Evolutionary conservation across 2,329 filamentous ascomycete species (phyloP).

Genomic region (Fusarium haematococcum): DNA sequence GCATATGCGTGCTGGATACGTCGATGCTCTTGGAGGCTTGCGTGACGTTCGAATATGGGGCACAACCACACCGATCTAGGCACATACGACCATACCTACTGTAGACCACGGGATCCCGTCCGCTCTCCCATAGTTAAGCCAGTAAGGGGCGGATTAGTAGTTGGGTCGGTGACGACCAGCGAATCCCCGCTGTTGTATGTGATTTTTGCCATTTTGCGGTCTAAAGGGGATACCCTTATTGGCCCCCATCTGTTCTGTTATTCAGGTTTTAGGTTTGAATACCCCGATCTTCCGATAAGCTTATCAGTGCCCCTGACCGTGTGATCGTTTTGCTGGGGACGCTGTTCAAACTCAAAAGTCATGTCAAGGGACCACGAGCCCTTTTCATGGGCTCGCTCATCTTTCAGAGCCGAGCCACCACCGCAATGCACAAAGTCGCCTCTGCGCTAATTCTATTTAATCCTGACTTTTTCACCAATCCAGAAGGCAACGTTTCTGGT

Average conservation of each 20-base stretch:
- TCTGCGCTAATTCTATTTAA: not conserved
- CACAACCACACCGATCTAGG: not conserved
- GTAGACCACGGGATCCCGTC: not conserved
- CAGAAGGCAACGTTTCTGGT: not conserved
- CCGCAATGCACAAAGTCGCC: not conserved
- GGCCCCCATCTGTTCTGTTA: not conserved
- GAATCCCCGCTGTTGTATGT: not conserved
- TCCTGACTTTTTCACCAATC: not conserved
- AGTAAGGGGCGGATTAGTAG: not conserved
- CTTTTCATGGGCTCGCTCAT: not conserved
- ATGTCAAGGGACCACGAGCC: not conserved
- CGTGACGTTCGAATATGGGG: not conserved
- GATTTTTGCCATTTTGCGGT: not conserved
- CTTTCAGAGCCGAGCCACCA: not conserved
- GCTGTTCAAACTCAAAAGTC: not conserved
- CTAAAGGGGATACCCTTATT: not conserved
- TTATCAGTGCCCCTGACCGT: not conserved
- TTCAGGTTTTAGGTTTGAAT: not conserved
- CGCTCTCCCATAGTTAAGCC: not conserved
- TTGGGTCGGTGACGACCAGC: not conserved
- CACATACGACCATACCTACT: not conserved
- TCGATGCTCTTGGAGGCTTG: too few species aligned
- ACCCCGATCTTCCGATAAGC: not conserved
- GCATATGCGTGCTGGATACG: too few species aligned
- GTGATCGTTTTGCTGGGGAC: not conserved